Percentiles rank a stretch among this genome's conserved stretches.
These are phyloP conservation scores for Aspergillus sp. DNA, from an alignment of 2,329 filamentous ascomycete species.

Conservation along the genomic window DNA sequence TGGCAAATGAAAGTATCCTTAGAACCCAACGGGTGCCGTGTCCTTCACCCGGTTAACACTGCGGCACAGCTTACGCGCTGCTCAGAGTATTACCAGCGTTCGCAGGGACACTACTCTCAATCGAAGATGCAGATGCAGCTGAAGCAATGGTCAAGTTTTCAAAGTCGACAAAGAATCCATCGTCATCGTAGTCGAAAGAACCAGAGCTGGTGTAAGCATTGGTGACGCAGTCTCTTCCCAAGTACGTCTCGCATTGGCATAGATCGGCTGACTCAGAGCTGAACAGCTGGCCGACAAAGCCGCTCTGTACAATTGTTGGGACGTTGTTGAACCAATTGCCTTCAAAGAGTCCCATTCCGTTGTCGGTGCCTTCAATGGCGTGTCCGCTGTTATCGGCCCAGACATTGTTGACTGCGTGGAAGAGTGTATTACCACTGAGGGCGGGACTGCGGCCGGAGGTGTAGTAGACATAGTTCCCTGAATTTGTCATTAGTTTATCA, in stretches of 20 bases:
- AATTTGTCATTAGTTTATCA: constrained; percentile 19
- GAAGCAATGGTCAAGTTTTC: neutral
- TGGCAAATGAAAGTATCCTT: too few species aligned
- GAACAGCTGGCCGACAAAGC: neutral
- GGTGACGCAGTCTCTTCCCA: neutral
- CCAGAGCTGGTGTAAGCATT: neutral
- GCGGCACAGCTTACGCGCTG: too few species aligned
- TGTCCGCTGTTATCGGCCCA: constrained; percentile 46
- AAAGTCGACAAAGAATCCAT: neutral
- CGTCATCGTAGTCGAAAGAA: neutral
- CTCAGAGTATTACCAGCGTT: neutral
- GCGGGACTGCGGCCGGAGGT: constrained; percentile 59
- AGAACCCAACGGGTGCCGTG: too few species aligned
- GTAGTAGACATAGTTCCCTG: constrained; percentile 58
- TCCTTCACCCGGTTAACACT: too few species aligned
- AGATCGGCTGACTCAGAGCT: neutral
- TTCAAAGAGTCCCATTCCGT: constrained; percentile 41
- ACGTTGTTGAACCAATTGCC: constrained; percentile 49
- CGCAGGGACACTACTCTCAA: neutral
- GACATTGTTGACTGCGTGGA: constrained; percentile 49
- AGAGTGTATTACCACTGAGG: constrained; percentile 53
- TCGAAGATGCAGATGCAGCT: neutral
- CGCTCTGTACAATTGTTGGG: neutral
- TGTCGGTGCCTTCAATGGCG: constrained; percentile 40
- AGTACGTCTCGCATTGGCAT: neutral